Base-by-base conservation (phyloP, 2,329 filamentous ascomycete genomes). In the Emmonsia crescens region DNA sequence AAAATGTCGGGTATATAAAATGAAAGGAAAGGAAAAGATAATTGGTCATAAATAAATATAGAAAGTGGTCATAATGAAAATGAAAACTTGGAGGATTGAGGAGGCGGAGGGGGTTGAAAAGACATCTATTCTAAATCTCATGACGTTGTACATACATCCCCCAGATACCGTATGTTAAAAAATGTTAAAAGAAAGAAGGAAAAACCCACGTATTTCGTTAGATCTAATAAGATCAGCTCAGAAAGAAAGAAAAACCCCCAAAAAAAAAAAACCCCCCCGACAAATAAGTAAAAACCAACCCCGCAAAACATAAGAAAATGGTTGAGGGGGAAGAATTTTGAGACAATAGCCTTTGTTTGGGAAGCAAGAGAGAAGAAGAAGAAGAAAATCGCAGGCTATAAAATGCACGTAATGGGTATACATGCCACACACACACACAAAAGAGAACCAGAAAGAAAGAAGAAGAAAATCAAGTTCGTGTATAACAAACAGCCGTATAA, bases 1-100 rank as follows among this genome's bases (percentile, higher is more conserved):
- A 58, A 24, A 38, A 55, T 60, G 59, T 55, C 54, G 48, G 62
- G 24, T 29, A 46, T 33, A 55, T 27, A 60, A 54, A 19, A 33
- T 21, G 2, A 12, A 33, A 33, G 19, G 36, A 29, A 52, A 19
- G 27, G 14, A 8, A 19, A 31, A 29, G 16, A 31, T 19, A 31
- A 2, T 12, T 16, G 49, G 4, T 33, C 16, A 5, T 14, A 31
- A 31, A 31, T 5, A 19, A 52, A 31, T 10, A 16, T 5, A 46
- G 19, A 5, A 46, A n/a, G 19, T 46, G 19, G 19, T 46, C 14
- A 5, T 46, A 27, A 49, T 27, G 19, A 27, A 49, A 49, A 27
- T 49, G 46, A 24, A 49, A 49, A 21, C 1, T 21, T 24, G n/a
- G 14, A 44, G n/a, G 12, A 44, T 44, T 49, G 46, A 27, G 42